Evolutionary conservation across 1,284 basidiomycete species (phyloP), one percentile per base, ranked within the genome.

Genomic region (Malassezia psittaci): DNA sequence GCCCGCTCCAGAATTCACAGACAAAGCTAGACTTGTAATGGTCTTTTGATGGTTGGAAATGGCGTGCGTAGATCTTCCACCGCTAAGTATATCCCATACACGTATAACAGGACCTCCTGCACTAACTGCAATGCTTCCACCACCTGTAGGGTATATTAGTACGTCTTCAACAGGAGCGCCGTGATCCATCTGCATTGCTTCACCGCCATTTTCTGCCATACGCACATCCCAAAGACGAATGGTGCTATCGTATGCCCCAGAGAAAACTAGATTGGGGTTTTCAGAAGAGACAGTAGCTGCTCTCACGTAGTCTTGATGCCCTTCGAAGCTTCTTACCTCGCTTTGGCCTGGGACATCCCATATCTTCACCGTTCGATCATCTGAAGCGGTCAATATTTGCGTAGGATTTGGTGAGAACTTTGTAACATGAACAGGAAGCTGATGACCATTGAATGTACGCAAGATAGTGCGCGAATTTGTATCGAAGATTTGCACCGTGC

Each of bases 261-360:
- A 90, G 52, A 99, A 79, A 55, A 98, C 75, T 48, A 96, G 80
- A 66, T 87, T 82, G 1, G 90, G 87, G 63, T 89, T 87, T 16
- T 85, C 82, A 7, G 85, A 80, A 15, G 87, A 86, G 50, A 96
- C 84, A 67, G 88, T 82, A 3, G 88, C 93, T 0, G 91, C 83
- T 18, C 94, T 88, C 61, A 99, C 90, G 72, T 98, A 98, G 78
- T 98, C 94, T 33, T 86, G 83, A 72, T 98, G 93, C 33, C 84
- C 82, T 24, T 80, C 79, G 68, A 98, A 90, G 13, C 87, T 88
- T 21, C 82, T 79, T 48, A 93, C 77, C 29, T 84, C 80, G 1
- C 84, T 80, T 75, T 96, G 86, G 6, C 91, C 90, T 8, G 93
- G 88, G 7, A 98, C 83, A 76, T 98, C 94, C 88, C 90, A 96